Conservation (phyloP, 2,329 filamentous ascomycete genomes). For the Macroventuria anomochaeta region DNA sequence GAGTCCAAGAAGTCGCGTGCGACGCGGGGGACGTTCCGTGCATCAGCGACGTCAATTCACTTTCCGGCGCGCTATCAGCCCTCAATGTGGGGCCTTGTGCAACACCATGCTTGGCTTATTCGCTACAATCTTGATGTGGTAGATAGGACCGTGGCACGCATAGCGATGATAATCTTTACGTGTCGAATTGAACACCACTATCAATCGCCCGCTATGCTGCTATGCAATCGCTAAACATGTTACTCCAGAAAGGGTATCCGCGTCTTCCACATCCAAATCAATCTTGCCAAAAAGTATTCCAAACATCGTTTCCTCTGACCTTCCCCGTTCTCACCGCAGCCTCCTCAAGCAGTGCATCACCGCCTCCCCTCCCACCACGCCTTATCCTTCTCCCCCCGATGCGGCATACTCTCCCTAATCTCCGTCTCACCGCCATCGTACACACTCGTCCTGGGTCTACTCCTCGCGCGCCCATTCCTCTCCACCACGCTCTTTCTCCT, state of each 20-base stretch:
- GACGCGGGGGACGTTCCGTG: slow-evolving; percentile 13
- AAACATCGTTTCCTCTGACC: background rate
- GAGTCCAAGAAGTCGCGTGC: slow-evolving; percentile 18
- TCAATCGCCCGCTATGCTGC: slow-evolving; percentile 4
- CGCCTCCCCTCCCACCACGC: slow-evolving; percentile 45
- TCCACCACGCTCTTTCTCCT: slow-evolving; percentile 14
- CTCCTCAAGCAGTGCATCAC: too few species aligned
- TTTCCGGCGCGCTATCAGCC: slow-evolving; percentile 16
- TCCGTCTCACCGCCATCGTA: slow-evolving; percentile 42
- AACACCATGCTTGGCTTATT: background rate
- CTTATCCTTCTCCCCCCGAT: slow-evolving; percentile 41
- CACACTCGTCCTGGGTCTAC: slow-evolving; percentile 31
- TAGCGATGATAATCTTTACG: too few species aligned
- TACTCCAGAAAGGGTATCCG: slow-evolving; percentile 18
- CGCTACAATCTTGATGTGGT: background rate
- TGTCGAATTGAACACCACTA: background rate
- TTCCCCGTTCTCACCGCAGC: too few species aligned
- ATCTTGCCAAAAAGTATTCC: background rate
- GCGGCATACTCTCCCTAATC: slow-evolving; percentile 43
- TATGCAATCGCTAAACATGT: slow-evolving; percentile 13
- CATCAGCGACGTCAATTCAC: slow-evolving; percentile 28
- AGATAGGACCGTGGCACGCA: too few species aligned
- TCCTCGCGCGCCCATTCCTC: slow-evolving; percentile 22
- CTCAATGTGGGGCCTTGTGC: slow-evolving; percentile 8
- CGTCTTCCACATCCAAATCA: slow-evolving; percentile 1